Conservation (phyloP, 2,329 filamentous ascomycete genomes). For the Cercospora sesami region DNA sequence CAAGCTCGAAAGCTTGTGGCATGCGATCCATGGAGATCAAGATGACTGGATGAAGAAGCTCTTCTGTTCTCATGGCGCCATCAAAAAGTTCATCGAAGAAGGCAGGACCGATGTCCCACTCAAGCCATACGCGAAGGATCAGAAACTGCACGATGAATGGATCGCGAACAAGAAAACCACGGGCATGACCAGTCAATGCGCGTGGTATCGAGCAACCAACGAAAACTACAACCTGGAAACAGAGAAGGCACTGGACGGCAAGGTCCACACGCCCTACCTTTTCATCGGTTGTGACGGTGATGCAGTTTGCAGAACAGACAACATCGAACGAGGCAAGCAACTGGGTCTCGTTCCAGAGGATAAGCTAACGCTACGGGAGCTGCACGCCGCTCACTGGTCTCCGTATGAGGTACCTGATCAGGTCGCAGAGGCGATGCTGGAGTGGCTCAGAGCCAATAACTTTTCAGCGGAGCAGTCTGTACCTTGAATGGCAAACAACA, state of each 20-base stretch:
- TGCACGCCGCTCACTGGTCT: slow-evolving; percentile 33
- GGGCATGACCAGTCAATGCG: slow-evolving; percentile 40
- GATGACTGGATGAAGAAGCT: slow-evolving; percentile 37
- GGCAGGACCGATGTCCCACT: slow-evolving; percentile 33
- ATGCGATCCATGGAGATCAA: slow-evolving; percentile 29
- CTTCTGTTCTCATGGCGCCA: slow-evolving; percentile 42
- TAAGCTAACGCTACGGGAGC: slow-evolving; percentile 19
- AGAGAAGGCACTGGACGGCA: slow-evolving; percentile 27
- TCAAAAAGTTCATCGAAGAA: slow-evolving; percentile 34
- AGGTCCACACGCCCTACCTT: slow-evolving; percentile 38
- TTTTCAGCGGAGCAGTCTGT: slow-evolving; percentile 18
- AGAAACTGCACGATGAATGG: slow-evolving; percentile 39
- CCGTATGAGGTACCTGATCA: slow-evolving; percentile 33
- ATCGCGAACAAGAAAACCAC: slow-evolving; percentile 36
- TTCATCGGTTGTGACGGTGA: slow-evolving; percentile 38
- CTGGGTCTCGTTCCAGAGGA: slow-evolving; percentile 28
- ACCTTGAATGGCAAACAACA: neutral
- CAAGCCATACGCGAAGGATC: slow-evolving; percentile 40
- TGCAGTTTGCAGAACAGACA: slow-evolving; percentile 29
- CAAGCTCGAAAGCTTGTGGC: slow-evolving; percentile 26
- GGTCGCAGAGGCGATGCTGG: slow-evolving; percentile 22
- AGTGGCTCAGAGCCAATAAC: slow-evolving; percentile 24
- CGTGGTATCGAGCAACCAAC: slow-evolving; percentile 40
- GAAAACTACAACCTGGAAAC: slow-evolving; percentile 32
- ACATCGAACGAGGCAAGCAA: slow-evolving; percentile 24